Evolutionary conservation across 2,329 filamentous ascomycete genomes (phyloP).

Genomic region (Pezicula rhizophila): DNA sequence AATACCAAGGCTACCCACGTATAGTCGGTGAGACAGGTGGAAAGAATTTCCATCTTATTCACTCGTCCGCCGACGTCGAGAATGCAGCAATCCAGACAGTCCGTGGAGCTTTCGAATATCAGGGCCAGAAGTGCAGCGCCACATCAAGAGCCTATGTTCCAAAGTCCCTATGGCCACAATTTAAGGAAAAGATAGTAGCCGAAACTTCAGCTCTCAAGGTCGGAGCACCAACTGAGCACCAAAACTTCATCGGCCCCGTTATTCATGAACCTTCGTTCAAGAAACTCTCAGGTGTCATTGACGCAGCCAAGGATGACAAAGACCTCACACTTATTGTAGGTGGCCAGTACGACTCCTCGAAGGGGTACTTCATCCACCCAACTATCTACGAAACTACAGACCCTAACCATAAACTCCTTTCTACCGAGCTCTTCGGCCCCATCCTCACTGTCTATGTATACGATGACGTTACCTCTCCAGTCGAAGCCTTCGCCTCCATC

Average conservation of each 20-base stretch:
- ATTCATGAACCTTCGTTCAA: slow-evolving; percentile 79
- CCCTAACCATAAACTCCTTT: slow-evolving; percentile 67
- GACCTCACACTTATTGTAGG: slow-evolving; percentile 69
- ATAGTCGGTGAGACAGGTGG: slow-evolving; percentile 88
- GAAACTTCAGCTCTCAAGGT: slow-evolving; percentile 67
- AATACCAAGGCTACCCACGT: slow-evolving; percentile 78
- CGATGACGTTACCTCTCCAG: slow-evolving; percentile 53
- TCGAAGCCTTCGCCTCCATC: slow-evolving; percentile 49
- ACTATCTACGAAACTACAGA: slow-evolving; percentile 74
- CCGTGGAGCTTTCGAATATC: slow-evolving; percentile 83
- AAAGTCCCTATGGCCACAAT: slow-evolving; percentile 66
- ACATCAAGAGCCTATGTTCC: slow-evolving; percentile 77
- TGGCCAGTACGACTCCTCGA: slow-evolving; percentile 69
- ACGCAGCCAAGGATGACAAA: slow-evolving; percentile 69
- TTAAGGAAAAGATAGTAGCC: slow-evolving; percentile 59
- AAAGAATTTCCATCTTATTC: slow-evolving; percentile 88
- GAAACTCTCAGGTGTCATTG: slow-evolving; percentile 71
- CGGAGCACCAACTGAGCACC: slow-evolving; percentile 60
- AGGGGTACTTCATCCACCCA: slow-evolving; percentile 78
- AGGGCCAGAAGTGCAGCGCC: slow-evolving; percentile 87
- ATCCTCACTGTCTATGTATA: slow-evolving; percentile 72
- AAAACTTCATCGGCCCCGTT: slow-evolving; percentile 81
- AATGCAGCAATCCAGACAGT: slow-evolving; percentile 80
- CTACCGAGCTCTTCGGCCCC: slow-evolving; percentile 77
- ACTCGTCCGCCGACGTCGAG: slow-evolving; percentile 68